Conservation (phyloP, 2,329 filamentous ascomycete species). For the Neospermospora avenae region DNA sequence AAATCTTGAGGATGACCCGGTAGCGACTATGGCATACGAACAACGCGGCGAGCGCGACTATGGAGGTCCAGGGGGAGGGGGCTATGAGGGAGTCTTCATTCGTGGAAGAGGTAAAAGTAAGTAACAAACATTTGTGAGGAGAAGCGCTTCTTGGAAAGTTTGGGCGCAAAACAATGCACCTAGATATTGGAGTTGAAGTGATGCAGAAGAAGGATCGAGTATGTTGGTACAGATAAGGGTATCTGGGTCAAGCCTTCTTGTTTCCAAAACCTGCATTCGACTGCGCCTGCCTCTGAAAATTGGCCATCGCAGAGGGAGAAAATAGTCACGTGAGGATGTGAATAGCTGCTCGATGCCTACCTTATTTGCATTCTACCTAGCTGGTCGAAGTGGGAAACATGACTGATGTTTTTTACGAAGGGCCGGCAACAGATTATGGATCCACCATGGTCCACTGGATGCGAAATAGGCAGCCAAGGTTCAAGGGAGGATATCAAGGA, state of each 20-base stretch:
- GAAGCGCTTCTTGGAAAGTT: neutral
- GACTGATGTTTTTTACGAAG: slow-evolving; percentile 43
- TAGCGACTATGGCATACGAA: slow-evolving; percentile 34
- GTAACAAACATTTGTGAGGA: slow-evolving; percentile 14
- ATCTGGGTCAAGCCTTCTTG: neutral
- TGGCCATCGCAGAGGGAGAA: neutral
- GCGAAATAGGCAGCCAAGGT: slow-evolving; percentile 73
- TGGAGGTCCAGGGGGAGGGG: slow-evolving; percentile 27
- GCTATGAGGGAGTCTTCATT: slow-evolving; percentile 25
- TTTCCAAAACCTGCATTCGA: neutral
- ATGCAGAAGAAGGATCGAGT: neutral
- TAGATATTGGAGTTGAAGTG: neutral
- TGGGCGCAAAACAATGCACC: neutral
- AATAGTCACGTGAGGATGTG: neutral
- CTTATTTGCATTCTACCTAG: neutral
- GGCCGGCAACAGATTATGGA: slow-evolving; percentile 90
- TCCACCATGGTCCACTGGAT: slow-evolving; percentile 90
- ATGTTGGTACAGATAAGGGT: neutral
- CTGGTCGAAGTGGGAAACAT: neutral
- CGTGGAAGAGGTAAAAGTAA: slow-evolving; percentile 35
- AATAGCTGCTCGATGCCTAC: neutral
- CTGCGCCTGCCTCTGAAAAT: neutral
- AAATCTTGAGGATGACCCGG: slow-evolving; percentile 24
- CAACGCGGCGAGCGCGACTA: slow-evolving; percentile 35
- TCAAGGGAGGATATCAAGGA: slow-evolving; percentile 66